Conservation (phyloP, 768 basidiomycete species). For the Agrocybe pediades region DNA sequence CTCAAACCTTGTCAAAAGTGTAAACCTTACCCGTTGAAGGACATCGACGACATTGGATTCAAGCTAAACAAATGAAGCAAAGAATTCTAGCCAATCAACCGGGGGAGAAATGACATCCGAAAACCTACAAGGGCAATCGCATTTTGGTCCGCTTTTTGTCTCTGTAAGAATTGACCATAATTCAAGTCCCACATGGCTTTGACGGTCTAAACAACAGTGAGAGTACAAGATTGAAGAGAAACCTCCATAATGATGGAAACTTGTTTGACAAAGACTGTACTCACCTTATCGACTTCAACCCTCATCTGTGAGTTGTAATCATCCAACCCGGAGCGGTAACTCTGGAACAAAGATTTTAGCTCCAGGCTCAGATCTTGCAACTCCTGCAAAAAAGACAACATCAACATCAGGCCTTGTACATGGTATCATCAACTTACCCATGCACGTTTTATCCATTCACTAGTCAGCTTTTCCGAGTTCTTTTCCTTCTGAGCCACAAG, state of each 20-base stretch:
- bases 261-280: background rate
- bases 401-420: background rate
- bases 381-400: background rate
- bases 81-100: background rate
- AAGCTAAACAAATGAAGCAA: constrained; percentile 6
- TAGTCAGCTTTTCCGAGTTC: constrained; percentile 17
- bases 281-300: constrained; percentile 5
- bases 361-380: constrained; percentile 3
- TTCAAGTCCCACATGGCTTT: constrained; percentile 2
- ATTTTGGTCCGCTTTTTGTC: background rate
- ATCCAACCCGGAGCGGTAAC: constrained; percentile 1
- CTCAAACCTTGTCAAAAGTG: background rate
- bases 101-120: background rate
- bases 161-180: background rate
- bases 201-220: too few relatives aligned
- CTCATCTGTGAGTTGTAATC: background rate
- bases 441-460: constrained; percentile 10
- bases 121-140: background rate
- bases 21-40: constrained; percentile 3
- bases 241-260: background rate
- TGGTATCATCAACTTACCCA: background rate
- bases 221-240: too few relatives aligned
- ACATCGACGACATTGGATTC: constrained; percentile 2
- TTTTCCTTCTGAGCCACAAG: constrained; percentile 49
- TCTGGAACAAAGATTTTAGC: constrained; percentile 1